Evolutionary conservation across 2,329 filamentous ascomycete genomes (phyloP), one percentile per base, ranked within the genome.

Genomic region (Coniochaeta sp.): DNA sequence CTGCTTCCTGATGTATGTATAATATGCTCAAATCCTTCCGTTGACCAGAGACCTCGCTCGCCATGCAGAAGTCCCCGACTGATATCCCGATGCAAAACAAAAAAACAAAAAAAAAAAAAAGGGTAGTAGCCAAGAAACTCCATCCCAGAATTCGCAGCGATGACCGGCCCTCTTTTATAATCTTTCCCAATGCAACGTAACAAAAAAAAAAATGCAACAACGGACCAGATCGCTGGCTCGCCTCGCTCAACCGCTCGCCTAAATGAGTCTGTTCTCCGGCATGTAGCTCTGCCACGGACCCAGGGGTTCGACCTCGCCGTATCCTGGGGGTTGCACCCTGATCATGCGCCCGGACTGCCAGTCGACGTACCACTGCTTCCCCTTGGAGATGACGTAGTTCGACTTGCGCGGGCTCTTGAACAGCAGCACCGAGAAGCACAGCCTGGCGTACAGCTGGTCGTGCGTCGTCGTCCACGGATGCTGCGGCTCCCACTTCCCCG

Each of bases 321-420:
- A 85, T 5, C 74, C 75, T 1, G 82, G 82, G 12, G 82, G 82
- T 19, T 79, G 72, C 22, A 83, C 80, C 17, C 79, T 74, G 30
- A 78, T 75, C 77, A 83, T 81, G 59, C 77, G 77, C 40, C 83
- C 83, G 17, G 81, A 84, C 16, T 72, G 71, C 83, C 83, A 86
- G 73, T 86, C 82, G 50, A 86, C 81, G 61, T 78, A 77, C 81
- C 82, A 86, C 66, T 81, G 77, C 68, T 81, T 83, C 47, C 82
- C 83, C 63, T 80, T 78, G 69, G 75, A 75, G 66, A 86, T 78
- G 60, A 86, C 78, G 64, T 81, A 82, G 66, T 83, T 82, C 62
- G 77, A 81, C 68, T 85, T 85, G 58, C 83, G 75, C 26, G 83
- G 83, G 61, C 79, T 81, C 60, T 80, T 76, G 68, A 81, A 82